These are phyloP conservation scores for Fusarium dlaminii DNA, from an alignment of 2,329 filamentous ascomycete species.

Conservation along the genomic window DNA sequence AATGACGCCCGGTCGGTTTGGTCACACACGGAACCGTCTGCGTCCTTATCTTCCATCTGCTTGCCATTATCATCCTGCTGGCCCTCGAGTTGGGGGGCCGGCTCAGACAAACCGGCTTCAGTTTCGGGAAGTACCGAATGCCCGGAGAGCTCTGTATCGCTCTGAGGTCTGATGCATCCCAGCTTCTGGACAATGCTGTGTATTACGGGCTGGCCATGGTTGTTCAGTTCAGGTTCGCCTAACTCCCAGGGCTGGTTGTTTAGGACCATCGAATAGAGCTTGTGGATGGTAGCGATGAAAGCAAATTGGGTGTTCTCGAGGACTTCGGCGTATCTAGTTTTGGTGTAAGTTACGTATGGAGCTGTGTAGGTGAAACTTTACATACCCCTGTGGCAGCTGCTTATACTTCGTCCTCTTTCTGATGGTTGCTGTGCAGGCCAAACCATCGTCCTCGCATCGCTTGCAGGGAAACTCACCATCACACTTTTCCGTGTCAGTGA, in stretches of 20 bases:
- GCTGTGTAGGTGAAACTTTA: not conserved
- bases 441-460: conserved; percentile 71
- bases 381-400: conserved; percentile 69
- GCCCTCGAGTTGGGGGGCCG: conserved; percentile 63
- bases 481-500: conserved; percentile 54
- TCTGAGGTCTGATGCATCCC: conserved; percentile 70
- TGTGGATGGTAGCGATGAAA: conserved; percentile 71
- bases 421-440: conserved; percentile 70
- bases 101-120: conserved; percentile 64
- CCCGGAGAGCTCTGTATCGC: conserved; percentile 66
- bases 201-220: conserved; percentile 69
- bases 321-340: conserved; percentile 68
- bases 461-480: conserved; percentile 74
- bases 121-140: conserved; percentile 70
- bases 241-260: conserved; percentile 67
- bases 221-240: conserved; percentile 71
- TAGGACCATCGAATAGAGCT: conserved; percentile 71
- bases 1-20: conserved; percentile 61
- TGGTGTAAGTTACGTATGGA: conserved; percentile 29
- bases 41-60: conserved; percentile 43
- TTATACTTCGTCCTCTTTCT: conserved; percentile 74
- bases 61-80: conserved; percentile 53
- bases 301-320: conserved; percentile 73
- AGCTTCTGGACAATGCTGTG: conserved; percentile 72
- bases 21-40: conserved; percentile 34